Evolutionary conservation across 805 yeast species (phyloP).

Genomic region (Saccharomycopsis guyanensis): DNA sequence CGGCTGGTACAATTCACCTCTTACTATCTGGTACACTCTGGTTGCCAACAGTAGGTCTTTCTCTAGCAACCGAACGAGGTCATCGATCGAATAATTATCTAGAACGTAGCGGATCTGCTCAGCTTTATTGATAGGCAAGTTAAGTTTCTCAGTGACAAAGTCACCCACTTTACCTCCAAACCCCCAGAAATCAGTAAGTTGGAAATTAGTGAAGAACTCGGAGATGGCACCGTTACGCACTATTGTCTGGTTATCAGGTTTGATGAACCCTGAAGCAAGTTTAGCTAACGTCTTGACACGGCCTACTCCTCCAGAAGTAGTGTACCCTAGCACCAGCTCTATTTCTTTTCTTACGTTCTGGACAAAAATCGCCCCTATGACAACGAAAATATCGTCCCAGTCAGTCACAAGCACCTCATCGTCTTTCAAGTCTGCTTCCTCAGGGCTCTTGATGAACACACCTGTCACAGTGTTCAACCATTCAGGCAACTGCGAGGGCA

Average conservation of each 20-base stretch:
- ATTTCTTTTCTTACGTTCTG: slow-evolving; percentile 47
- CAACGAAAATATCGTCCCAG: slow-evolving; percentile 77
- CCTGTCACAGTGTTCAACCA: slow-evolving; percentile 22
- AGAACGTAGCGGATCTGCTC: slow-evolving; percentile 45
- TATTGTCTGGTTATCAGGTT: slow-evolving; percentile 83
- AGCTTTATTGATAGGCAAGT: slow-evolving; percentile 35
- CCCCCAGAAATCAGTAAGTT: slow-evolving; percentile 74
- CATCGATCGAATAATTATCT: slow-evolving; percentile 36
- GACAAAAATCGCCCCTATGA: slow-evolving; percentile 59
- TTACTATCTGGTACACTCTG: slow-evolving; percentile 49
- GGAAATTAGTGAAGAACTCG: slow-evolving; percentile 51
- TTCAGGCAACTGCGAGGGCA: slow-evolving; percentile 34
- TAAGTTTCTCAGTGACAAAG: slow-evolving; percentile 40
- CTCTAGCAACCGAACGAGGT: slow-evolving; percentile 31
- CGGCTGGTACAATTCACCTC: slow-evolving; percentile 55
- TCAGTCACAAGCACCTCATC: slow-evolving; percentile 31
- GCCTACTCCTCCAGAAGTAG: slow-evolving; percentile 86
- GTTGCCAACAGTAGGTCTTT: slow-evolving; percentile 43
- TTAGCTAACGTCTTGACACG: slow-evolving; percentile 75
- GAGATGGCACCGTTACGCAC: slow-evolving; percentile 43
- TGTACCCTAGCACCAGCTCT: slow-evolving; percentile 54
- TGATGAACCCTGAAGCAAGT: slow-evolving; percentile 74
- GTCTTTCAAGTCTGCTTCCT: slow-evolving; percentile 23
- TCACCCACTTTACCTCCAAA: slow-evolving; percentile 88
- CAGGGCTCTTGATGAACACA: slow-evolving; percentile 25